phyloP scores from a whole-genome alignment of 371 early-diverging fungal genomes.

The Fennellomyces sp. region DNA sequence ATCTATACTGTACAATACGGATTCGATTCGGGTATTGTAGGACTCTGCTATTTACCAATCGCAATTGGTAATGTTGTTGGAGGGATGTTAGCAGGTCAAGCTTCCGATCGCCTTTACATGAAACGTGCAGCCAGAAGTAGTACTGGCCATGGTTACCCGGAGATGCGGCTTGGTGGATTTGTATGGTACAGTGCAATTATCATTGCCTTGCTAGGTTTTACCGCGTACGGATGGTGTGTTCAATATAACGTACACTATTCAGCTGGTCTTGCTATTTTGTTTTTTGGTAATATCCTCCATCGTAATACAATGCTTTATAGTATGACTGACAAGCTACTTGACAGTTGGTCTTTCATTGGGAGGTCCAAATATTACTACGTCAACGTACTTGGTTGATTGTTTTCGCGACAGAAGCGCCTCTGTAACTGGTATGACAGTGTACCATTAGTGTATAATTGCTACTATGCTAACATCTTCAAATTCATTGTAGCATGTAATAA shows the following conservation, averaged over 20 bases:
- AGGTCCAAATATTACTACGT: constrained; percentile 33
- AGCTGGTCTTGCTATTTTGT: constrained; percentile 34
- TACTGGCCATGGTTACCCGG: constrained; percentile 24
- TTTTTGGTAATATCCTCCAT: constrained; percentile 31
- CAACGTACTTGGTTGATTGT: constrained; percentile 48
- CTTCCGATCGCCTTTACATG: constrained; percentile 35
- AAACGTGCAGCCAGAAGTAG: constrained; percentile 18
- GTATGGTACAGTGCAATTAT: constrained; percentile 19
- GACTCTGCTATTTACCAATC: constrained; percentile 27
- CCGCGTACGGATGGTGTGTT: constrained; percentile 48
- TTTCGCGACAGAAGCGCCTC: constrained; percentile 40
- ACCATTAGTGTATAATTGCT: background rate
- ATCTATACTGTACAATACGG: constrained; percentile 25
- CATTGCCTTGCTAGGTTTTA: constrained; percentile 19
- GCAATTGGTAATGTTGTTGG: constrained; percentile 38
- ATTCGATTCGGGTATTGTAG: constrained; percentile 23
- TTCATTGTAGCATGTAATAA: constrained; percentile 45
- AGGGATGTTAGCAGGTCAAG: constrained; percentile 35
- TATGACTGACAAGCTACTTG: too few species aligned
- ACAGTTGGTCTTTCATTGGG: constrained; percentile 38
- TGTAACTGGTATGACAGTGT: constrained; percentile 29
- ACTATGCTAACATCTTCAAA: background rate
- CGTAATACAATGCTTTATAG: too few species aligned
- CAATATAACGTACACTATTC: constrained; percentile 43
- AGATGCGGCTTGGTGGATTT: constrained; percentile 38